Conservation (phyloP, 495 filamentous ascomycete genomes). For the Paragyromitra xinjiangensis region DNA sequence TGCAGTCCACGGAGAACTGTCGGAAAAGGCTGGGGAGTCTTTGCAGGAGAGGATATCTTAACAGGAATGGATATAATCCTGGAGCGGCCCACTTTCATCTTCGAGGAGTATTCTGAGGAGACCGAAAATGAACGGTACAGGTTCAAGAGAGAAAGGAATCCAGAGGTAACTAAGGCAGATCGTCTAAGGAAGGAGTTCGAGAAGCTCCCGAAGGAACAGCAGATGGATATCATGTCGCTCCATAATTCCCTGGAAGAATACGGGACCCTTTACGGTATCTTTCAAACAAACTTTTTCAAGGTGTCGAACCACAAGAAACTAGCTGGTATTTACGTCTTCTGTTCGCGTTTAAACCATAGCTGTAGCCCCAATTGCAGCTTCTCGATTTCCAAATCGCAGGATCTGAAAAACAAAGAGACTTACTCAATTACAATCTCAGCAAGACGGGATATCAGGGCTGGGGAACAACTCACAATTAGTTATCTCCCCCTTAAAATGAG, state of each 20-base stretch:
- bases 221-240: slow-evolving; percentile 25
- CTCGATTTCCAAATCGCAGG: neutral
- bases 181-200: slow-evolving; percentile 8
- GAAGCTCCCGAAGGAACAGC: slow-evolving; percentile 10
- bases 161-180: neutral
- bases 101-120: slow-evolving; percentile 5
- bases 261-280: slow-evolving; percentile 15
- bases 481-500: slow-evolving; percentile 21
- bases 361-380: slow-evolving; percentile 17
- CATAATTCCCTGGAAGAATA: slow-evolving; percentile 6
- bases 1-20: neutral
- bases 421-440: slow-evolving; percentile 2
- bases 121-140: neutral
- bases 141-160: neutral
- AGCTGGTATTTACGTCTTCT: slow-evolving; percentile 23
- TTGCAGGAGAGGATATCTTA: neutral
- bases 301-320: neutral
- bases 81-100: slow-evolving; percentile 1
- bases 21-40: slow-evolving; percentile 18
- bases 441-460: slow-evolving; percentile 23
- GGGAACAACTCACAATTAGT: slow-evolving; percentile 14
- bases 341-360: slow-evolving; percentile 25
- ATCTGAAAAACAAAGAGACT: neutral
- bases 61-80: neutral
- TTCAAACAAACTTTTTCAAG: slow-evolving; percentile 26